Evolutionary conservation across 140 eudicot genomes (phyloP).

Genomic region (Senecio squalidus): DNA sequence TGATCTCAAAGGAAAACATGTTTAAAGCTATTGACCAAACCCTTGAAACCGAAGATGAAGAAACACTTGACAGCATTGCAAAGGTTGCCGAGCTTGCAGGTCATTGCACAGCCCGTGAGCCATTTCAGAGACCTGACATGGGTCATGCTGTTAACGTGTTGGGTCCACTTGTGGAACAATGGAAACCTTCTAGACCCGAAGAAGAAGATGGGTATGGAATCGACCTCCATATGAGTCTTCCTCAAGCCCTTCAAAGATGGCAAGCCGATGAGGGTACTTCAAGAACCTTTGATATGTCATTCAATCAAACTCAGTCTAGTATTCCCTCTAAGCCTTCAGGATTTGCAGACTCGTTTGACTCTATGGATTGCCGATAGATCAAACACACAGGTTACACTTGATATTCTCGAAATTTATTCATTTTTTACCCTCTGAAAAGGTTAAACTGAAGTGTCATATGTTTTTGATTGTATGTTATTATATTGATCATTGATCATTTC

Average conservation of each 20-base stretch:
- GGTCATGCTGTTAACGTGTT: slow-evolving; percentile 85
- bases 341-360: slow-evolving; percentile 66
- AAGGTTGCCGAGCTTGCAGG: slow-evolving; percentile 93
- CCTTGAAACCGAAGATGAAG: slow-evolving; percentile 63
- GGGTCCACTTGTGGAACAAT: slow-evolving; percentile 86
- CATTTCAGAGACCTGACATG: slow-evolving; percentile 86
- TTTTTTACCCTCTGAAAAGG: slow-evolving; percentile 16
- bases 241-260: slow-evolving; percentile 83
- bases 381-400: slow-evolving; percentile 9
- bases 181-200: slow-evolving; percentile 70
- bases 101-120: slow-evolving; percentile 84
- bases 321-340: slow-evolving; percentile 84
- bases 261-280: slow-evolving; percentile 92
- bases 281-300: slow-evolving; percentile 50
- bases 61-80: slow-evolving; percentile 53
- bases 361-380: slow-evolving; percentile 66
- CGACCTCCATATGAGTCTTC: slow-evolving; percentile 76
- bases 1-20: slow-evolving; percentile 59
- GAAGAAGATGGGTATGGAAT: slow-evolving; percentile 65
- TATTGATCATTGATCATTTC: slow-evolving; percentile 8
- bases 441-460: slow-evolving; percentile 14
- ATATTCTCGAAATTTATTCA: slow-evolving; percentile 28
- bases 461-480: slow-evolving; percentile 19
- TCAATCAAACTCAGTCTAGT: slow-evolving; percentile 60
- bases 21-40: slow-evolving; percentile 54